Conservation (phyloP, 2,329 filamentous ascomycete genomes). For the Cytospora chrysosperma region DNA sequence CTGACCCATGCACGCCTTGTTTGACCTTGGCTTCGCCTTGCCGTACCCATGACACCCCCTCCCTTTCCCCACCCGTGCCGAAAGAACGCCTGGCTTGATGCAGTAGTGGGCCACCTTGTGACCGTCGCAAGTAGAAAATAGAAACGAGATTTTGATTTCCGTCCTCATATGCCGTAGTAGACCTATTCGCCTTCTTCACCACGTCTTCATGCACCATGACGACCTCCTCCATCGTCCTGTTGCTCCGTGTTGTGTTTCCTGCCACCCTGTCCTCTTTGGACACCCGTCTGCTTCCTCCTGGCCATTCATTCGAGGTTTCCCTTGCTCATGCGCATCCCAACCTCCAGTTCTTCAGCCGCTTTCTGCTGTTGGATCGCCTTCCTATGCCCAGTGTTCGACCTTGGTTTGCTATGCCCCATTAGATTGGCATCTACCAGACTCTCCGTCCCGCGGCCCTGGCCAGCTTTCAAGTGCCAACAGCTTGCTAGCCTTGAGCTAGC, state of each 20-base stretch:
- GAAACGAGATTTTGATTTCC: neutral
- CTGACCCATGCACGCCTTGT: slow-evolving; percentile 13
- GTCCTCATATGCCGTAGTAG: neutral
- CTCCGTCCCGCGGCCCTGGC: slow-evolving; percentile 36
- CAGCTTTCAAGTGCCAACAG: slow-evolving; percentile 32
- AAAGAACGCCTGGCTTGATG: slow-evolving; percentile 24
- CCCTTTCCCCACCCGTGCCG: neutral
- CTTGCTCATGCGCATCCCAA: neutral
- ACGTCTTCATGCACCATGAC: neutral
- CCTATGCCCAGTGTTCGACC: neutral
- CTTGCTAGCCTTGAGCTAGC: slow-evolving; percentile 32
- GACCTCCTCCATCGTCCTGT: neutral
- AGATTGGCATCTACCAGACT: neutral
- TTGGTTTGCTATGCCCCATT: neutral
- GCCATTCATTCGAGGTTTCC: too few relatives aligned
- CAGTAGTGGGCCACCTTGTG: neutral
- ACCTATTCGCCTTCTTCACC: neutral
- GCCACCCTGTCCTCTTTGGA: neutral
- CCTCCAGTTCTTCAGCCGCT: neutral
- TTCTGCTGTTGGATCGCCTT: neutral
- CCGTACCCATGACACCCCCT: neutral
- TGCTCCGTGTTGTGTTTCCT: neutral
- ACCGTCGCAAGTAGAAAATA: neutral
- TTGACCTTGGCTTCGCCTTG: neutral
- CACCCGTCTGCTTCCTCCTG: neutral